A percentile compares a stretch with the other conserved stretches of the same genome.
These are phyloP conservation scores for Lindgomyces ingoldianus DNA, from an alignment of 495 filamentous ascomycete genomes.

Conservation along the genomic window DNA sequence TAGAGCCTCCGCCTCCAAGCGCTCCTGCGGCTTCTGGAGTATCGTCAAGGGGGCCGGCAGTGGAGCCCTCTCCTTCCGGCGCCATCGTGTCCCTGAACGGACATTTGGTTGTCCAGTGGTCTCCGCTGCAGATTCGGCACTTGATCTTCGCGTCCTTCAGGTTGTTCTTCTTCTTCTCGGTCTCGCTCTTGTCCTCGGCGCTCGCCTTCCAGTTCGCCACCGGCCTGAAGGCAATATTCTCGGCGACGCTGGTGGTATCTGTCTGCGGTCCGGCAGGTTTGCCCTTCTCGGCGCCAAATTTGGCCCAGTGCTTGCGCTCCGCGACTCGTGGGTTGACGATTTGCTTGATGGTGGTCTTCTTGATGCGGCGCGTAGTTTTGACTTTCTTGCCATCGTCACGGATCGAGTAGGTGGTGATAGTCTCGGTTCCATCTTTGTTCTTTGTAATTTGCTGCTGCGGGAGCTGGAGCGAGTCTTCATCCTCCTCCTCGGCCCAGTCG, in stretches of 20 bases:
- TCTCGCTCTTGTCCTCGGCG: slow-evolving; percentile 68
- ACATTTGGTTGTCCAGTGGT: slow-evolving; percentile 97
- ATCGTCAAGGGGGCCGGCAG: slow-evolving; percentile 57
- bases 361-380: slow-evolving; percentile 92
- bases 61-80: slow-evolving; percentile 63
- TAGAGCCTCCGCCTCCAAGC: slow-evolving; percentile 67
- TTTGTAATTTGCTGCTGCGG: slow-evolving; percentile 81
- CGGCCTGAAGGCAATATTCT: slow-evolving; percentile 96
- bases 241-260: slow-evolving; percentile 89
- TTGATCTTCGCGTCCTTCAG: slow-evolving; percentile 99
- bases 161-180: slow-evolving; percentile 74
- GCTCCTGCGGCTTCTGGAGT: slow-evolving; percentile 52
- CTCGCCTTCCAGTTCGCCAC: slow-evolving; percentile 84
- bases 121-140: slow-evolving; percentile 96
- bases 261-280: slow-evolving; percentile 65
- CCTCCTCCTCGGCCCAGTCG: slow-evolving; percentile 97
- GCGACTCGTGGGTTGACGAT: slow-evolving; percentile 95
- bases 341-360: slow-evolving; percentile 82
- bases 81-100: slow-evolving; percentile 84
- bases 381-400: slow-evolving; percentile 94
- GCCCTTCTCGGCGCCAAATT: slow-evolving; percentile 86
- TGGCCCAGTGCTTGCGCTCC: slow-evolving; percentile 85
- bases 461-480: slow-evolving; percentile 78
- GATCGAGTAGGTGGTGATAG: slow-evolving; percentile 83
- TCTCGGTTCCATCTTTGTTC: slow-evolving; percentile 98